Evolutionary conservation across 139 green algal genomes (phyloP), one percentile per base, ranked within the genome.

Genomic region (Desmodesmus armatus): DNA sequence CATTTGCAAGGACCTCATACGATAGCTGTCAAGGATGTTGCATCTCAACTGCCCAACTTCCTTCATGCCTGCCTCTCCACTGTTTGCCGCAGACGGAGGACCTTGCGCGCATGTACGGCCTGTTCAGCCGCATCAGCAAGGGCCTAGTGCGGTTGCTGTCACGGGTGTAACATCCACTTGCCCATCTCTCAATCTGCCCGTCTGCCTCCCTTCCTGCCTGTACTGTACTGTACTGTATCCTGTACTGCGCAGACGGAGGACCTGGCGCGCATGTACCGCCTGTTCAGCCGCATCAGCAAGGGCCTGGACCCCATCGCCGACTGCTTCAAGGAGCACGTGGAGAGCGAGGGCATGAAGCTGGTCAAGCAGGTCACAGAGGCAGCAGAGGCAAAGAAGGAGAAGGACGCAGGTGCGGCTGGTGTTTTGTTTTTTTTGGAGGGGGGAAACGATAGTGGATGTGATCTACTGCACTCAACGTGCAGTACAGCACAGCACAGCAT

Each of bases 221-320:
- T 76, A 47, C 17, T 76, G 67, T 33, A 51, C 69, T 63, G 44
- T 71, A 11, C 58, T 78, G n/a, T n/a, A n/a, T n/a, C n/a, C n/a
- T n/a, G n/a, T n/a, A n/a, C n/a, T n/a, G n/a, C n/a, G 65, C 92
- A 96, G 93, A 96, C 93, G 53, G 91, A 97, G 27, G 97, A 99
- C 91, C 90, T 99, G 63, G 89, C 90, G 5, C 92, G 98, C 66
- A 98, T 99, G 98, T 99, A 96, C 94, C 92, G 96, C n/a, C 93
- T 99, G 27, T 99, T 99, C 90, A 89, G 89, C 21, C 93, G 96
- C 49, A 94, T 99, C 53, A 93, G 94, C 60, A 96, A 95, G 67
- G 97, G 97, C 37, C 90, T 99, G 82, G 93, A 98, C 40, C 97
- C 97, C 19, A 93, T 99, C 41, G 94, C 96, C 6, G 92, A 97